Percentiles rank a stretch among this genome's conserved stretches.
These are phyloP conservation scores for Ophiostoma sp. DNA, from an alignment of 2,329 filamentous ascomycete species.

Conservation along the genomic window DNA sequence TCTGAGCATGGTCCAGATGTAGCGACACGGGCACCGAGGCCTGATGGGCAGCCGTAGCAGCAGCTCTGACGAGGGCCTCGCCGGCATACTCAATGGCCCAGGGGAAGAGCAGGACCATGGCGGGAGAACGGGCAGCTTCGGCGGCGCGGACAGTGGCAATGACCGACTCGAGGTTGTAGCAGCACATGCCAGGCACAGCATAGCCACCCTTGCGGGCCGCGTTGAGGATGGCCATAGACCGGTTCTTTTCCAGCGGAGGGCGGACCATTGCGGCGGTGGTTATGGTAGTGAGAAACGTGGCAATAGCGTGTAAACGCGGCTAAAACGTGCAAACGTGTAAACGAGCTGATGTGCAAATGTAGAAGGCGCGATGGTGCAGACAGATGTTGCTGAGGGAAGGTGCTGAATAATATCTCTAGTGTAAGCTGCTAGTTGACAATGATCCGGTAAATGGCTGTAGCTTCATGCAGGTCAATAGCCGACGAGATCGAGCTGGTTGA, in stretches of 20 bases:
- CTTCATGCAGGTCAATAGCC: constrained; percentile 12
- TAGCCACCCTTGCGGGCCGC: constrained; percentile 52
- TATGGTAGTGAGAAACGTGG: constrained; percentile 1
- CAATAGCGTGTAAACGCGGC: neutral
- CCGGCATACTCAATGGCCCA: constrained; percentile 66
- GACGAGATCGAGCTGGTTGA: neutral
- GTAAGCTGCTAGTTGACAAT: neutral
- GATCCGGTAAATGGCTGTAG: neutral
- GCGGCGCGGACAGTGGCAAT: constrained; percentile 58
- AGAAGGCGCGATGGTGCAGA: neutral
- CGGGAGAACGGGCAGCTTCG: constrained; percentile 59
- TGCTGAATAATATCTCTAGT: constrained; percentile 9
- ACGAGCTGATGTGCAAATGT: neutral
- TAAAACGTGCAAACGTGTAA: neutral
- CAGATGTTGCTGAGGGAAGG: neutral
- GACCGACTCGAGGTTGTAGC: constrained; percentile 47
- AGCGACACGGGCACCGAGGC: constrained; percentile 57
- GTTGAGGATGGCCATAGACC: constrained; percentile 52
- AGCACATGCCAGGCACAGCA: constrained; percentile 52
- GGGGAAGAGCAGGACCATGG: constrained; percentile 69
- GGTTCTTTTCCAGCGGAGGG: constrained; percentile 43
- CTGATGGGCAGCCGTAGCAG: constrained; percentile 50
- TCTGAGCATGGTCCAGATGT: constrained; percentile 63
- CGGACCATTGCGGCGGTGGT: constrained; percentile 33
- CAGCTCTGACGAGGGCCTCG: constrained; percentile 50